Evolutionary conservation across 129 eudicot genomes (phyloP).

Genomic region (Logfia minima): DNA sequence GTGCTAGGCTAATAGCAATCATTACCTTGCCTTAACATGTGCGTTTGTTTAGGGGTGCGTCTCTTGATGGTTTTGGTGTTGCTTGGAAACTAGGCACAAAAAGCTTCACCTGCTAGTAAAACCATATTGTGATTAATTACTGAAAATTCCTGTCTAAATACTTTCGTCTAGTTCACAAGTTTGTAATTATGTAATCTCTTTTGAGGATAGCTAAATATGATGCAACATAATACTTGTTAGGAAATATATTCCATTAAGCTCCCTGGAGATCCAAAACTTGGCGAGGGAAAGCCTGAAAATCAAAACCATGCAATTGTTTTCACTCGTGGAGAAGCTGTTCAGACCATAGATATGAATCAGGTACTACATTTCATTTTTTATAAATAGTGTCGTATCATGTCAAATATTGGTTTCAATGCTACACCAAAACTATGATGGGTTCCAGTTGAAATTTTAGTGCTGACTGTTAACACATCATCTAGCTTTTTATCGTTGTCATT

Average conservation of each 20-base stretch:
- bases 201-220: constrained; percentile 5
- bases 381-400: not conserved
- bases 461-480: not conserved
- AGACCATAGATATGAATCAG: constrained; percentile 98
- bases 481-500: constrained; percentile 6
- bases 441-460: not conserved
- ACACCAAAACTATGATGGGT: not conserved
- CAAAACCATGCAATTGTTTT: constrained; percentile 97
- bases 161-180: constrained; percentile 7
- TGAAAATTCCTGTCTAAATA: not conserved
- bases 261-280: constrained; percentile 99
- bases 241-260: constrained; percentile 93
- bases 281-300: constrained; percentile 98
- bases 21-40: not conserved
- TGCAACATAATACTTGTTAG: constrained; percentile 37
- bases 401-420: not conserved
- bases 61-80: not conserved
- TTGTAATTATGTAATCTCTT: not conserved
- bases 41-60: not conserved
- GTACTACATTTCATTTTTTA: constrained; percentile 32
- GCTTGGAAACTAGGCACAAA: not conserved
- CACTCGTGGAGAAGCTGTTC: constrained; percentile 98
- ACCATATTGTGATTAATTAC: not conserved
- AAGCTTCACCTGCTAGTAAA: constrained; percentile 3
- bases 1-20: not conserved